phyloP scores from a whole-genome alignment of 2,329 filamentous ascomycete genomes.

The Trichophyton schoenleinii region DNA sequence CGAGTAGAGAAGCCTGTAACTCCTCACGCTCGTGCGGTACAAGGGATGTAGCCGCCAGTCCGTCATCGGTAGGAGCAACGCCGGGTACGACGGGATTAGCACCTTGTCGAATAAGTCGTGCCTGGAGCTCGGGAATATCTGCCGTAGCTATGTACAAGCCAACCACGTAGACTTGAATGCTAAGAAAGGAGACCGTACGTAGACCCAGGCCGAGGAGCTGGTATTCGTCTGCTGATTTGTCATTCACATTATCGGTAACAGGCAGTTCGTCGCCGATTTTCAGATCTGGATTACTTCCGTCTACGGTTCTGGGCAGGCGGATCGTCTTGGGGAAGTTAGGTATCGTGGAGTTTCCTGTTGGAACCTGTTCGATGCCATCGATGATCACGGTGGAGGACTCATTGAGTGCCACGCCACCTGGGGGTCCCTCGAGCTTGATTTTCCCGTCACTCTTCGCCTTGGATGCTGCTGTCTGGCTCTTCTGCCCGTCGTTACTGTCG shows the following conservation, averaged over 20 bases:
- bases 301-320: conserved; percentile 41
- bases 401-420: conserved; percentile 25
- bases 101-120: conserved; percentile 60
- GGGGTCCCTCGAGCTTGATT: conserved; percentile 29
- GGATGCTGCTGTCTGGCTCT: neutral
- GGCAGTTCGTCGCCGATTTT: conserved; percentile 26
- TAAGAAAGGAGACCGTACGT: conserved; percentile 76
- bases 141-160: conserved; percentile 80
- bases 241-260: conserved; percentile 21
- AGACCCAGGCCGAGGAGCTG: conserved; percentile 79
- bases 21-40: conserved; percentile 69
- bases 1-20: conserved; percentile 56
- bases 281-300: conserved; percentile 20
- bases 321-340: conserved; percentile 66
- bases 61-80: conserved; percentile 37
- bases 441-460: conserved; percentile 10
- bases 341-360: conserved; percentile 69
- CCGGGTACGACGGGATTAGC: conserved; percentile 22
- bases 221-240: conserved; percentile 53
- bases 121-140: conserved; percentile 71
- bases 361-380: conserved; percentile 59
- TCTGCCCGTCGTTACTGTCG: conserved; percentile 6
- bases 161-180: conserved; percentile 87
- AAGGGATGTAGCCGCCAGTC: conserved; percentile 61
- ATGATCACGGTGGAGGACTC: conserved; percentile 29